These are phyloP conservation scores for Piloderma croceum DNA, from an alignment of 768 basidiomycete species.

Conservation along the genomic window DNA sequence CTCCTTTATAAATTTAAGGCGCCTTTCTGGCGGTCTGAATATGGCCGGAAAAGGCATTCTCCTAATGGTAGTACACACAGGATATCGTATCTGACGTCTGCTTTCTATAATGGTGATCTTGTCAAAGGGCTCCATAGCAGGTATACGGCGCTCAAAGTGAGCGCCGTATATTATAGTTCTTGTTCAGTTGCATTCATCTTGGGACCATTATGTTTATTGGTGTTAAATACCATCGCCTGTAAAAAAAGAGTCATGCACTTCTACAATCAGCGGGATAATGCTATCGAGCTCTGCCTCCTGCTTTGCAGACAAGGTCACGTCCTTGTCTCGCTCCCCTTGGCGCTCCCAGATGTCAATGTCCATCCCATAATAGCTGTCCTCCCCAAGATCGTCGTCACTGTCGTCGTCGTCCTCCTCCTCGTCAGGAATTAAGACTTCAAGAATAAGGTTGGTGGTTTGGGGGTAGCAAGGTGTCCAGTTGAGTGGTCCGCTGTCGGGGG, in stretches of 20 bases:
- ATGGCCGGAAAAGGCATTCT: too few species aligned
- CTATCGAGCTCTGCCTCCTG: slow-evolving; percentile 12
- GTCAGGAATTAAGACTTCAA: slow-evolving; percentile 9
- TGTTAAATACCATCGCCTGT: too few species aligned
- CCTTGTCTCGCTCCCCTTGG: slow-evolving; percentile 14
- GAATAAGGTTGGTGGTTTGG: slow-evolving; percentile 8
- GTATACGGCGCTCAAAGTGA: too few species aligned
- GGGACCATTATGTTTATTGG: too few species aligned
- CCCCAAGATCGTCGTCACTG: slow-evolving; percentile 6
- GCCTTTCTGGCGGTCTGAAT: too few species aligned
- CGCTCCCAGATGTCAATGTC: slow-evolving; percentile 16
- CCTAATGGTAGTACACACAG: too few species aligned
- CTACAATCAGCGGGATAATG: slow-evolving; percentile 11
- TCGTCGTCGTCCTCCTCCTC: slow-evolving; percentile 12
- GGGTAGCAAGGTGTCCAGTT: slow-evolving; percentile 17
- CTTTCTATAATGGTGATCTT: too few species aligned
- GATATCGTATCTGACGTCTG: too few species aligned
- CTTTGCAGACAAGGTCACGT: slow-evolving; percentile 10
- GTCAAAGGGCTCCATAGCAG: too few species aligned
- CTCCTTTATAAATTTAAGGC: too few species aligned
- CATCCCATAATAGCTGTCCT: slow-evolving; percentile 14
- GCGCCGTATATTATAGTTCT: too few species aligned
- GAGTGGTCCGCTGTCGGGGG: slow-evolving; percentile 12
- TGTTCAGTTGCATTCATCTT: too few species aligned
- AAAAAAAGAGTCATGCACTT: slow-evolving; percentile 13